Percentiles rank a stretch among this genome's conserved stretches.
These are phyloP conservation scores for Populus alba DNA, from an alignment of 345 rosid species.

Conservation along the genomic window DNA sequence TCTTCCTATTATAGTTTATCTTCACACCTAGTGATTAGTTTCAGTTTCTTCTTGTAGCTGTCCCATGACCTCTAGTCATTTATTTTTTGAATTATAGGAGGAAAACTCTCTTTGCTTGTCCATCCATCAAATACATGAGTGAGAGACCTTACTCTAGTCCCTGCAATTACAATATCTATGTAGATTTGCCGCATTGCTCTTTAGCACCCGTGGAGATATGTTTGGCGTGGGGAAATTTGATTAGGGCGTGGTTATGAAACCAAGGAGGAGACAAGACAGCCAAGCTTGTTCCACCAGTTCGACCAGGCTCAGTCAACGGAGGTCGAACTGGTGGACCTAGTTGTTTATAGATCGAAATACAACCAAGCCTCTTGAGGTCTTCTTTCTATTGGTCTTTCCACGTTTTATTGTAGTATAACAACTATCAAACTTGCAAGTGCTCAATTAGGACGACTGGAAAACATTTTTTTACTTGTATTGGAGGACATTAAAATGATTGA, in stretches of 20 bases:
- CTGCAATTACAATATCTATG: constrained; percentile 7
- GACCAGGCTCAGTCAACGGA: background rate
- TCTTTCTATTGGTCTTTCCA: background rate
- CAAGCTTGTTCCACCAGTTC: background rate
- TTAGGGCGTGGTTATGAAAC: too few relatives aligned
- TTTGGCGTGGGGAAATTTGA: too few relatives aligned
- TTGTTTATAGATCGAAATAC: background rate
- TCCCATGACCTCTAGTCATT: constrained; percentile 20
- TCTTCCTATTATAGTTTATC: background rate
- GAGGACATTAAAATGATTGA: background rate
- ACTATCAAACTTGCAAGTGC: background rate
- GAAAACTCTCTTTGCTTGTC: constrained; percentile 62
- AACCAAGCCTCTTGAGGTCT: background rate
- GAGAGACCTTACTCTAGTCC: background rate
- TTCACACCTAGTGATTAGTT: constrained; percentile 14
- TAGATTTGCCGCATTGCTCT: background rate
- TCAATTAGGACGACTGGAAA: background rate
- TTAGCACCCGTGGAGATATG: too few relatives aligned
- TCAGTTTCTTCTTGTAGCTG: constrained; percentile 13
- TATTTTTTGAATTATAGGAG: constrained; percentile 28
- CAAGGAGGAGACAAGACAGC: background rate
- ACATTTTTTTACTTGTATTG: background rate
- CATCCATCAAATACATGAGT: constrained; percentile 33
- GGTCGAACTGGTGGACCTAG: background rate
- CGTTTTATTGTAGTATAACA: background rate